Conservation (phyloP, 495 filamentous ascomycete genomes). For the Amorphotheca resinae region DNA sequence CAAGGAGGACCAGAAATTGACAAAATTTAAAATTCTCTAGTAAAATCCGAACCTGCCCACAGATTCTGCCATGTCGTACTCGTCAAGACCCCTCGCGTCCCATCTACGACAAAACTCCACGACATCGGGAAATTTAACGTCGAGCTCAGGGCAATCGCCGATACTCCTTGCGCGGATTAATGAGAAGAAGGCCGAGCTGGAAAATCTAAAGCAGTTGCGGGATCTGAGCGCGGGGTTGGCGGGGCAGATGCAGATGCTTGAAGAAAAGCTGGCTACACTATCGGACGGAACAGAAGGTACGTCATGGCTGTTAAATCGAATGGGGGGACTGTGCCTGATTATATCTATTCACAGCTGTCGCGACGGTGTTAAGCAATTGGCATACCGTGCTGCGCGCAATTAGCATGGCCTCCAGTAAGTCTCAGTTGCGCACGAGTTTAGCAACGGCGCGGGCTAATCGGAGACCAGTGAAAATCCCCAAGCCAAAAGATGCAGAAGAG, state of each 20-base stretch:
- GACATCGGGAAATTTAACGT: slow-evolving; percentile 28
- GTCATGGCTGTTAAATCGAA: too few species aligned
- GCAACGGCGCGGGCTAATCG: slow-evolving; percentile 1
- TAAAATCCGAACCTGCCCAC: too few species aligned
- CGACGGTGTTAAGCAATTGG: slow-evolving; percentile 88
- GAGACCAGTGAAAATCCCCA: slow-evolving; percentile 42
- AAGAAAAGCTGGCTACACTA: slow-evolving; percentile 76
- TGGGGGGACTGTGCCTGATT: too few species aligned
- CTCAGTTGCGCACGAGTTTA: slow-evolving; percentile 9
- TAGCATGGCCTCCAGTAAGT: slow-evolving; percentile 86
- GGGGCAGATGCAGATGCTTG: slow-evolving; percentile 79
- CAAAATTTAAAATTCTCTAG: too few species aligned
- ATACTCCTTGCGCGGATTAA: slow-evolving; percentile 75
- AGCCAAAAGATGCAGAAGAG: slow-evolving; percentile 37
- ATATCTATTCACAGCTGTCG: slow-evolving; percentile 50
- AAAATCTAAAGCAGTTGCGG: slow-evolving; percentile 74
- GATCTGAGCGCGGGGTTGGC: slow-evolving; percentile 82
- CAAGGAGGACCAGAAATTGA: too few species aligned
- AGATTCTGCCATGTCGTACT: slow-evolving; percentile 56
- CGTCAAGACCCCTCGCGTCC: slow-evolving; percentile 44
- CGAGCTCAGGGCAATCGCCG: slow-evolving; percentile 57
- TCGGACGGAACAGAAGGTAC: slow-evolving; percentile 87
- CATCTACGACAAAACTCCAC: slow-evolving; percentile 48
- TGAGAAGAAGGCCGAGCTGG: slow-evolving; percentile 87
- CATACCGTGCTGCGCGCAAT: slow-evolving; percentile 89